phyloP scores from a whole-genome alignment of 768 basidiomycete genomes.

The Suillus subluteus region DNA sequence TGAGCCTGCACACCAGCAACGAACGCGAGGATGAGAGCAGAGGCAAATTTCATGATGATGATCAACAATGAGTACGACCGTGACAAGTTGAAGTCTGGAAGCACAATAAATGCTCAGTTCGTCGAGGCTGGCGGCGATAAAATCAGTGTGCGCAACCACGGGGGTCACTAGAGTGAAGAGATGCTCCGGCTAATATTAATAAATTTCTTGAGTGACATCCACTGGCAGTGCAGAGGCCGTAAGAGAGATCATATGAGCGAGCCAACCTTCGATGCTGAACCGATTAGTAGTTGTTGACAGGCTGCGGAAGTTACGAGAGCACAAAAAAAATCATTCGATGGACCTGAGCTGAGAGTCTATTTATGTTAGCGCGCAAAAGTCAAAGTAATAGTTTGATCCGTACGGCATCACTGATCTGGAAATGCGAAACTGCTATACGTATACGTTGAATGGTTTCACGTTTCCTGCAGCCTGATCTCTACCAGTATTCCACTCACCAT shows the following conservation, averaged over 20 bases:
- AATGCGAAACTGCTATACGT: neutral
- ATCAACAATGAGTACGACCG: neutral
- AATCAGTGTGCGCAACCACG: neutral
- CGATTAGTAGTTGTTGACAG: neutral
- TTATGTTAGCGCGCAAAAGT: neutral
- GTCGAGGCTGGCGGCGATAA: neutral
- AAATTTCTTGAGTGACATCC: neutral
- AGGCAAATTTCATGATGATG: conserved; percentile 4
- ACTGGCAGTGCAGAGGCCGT: neutral
- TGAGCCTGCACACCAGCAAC: neutral
- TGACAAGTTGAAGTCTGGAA: neutral
- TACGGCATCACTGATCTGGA: neutral
- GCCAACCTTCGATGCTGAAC: neutral
- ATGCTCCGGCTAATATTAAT: too few species aligned
- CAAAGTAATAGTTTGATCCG: neutral
- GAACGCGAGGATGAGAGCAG: neutral
- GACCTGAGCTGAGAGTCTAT: neutral
- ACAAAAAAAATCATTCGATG: neutral
- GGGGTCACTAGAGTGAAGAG: neutral
- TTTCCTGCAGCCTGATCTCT: neutral
- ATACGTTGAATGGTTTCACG: neutral
- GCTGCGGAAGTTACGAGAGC: neutral
- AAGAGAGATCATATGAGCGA: neutral
- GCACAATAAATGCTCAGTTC: neutral
- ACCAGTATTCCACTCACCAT: neutral